Evolutionary conservation across 495 filamentous ascomycete genomes (phyloP).

Genomic region (Ramalina intermedia): DNA sequence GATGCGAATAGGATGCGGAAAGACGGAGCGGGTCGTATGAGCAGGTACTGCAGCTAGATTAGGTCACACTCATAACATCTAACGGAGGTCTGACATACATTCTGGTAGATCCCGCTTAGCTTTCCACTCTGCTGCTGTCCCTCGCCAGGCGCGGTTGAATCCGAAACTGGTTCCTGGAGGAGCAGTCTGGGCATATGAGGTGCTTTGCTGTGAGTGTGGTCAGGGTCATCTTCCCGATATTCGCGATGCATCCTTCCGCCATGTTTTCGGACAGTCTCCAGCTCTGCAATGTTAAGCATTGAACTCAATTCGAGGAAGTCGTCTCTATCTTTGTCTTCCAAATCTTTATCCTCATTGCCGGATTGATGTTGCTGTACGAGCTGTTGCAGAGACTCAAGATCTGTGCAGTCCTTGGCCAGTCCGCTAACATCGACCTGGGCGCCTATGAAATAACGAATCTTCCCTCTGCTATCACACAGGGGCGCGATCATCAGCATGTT

Average conservation of each 20-base stretch:
- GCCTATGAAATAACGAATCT: constrained; percentile 47
- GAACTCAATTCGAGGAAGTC: constrained; percentile 44
- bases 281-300: constrained; percentile 46
- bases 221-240: constrained; percentile 26
- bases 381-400: constrained; percentile 42
- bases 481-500: constrained; percentile 52
- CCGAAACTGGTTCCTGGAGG: constrained; percentile 15
- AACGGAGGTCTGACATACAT: constrained; percentile 19
- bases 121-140: constrained; percentile 10
- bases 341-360: not conserved
- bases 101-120: constrained; percentile 31
- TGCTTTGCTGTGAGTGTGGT: constrained; percentile 9
- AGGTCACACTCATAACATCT: not conserved
- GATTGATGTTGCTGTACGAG: constrained; percentile 22
- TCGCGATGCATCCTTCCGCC: constrained; percentile 43
- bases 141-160: constrained; percentile 1
- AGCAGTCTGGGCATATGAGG: constrained; percentile 17
- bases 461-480: constrained; percentile 45
- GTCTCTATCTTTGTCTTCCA: constrained; percentile 20
- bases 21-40: constrained; percentile 48
- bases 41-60: constrained; percentile 35
- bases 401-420: constrained; percentile 40
- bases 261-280: constrained; percentile 39
- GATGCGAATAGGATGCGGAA: constrained; percentile 52
- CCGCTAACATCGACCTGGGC: constrained; percentile 48